These are phyloP conservation scores for Passalora sequoiae DNA, from an alignment of 2,329 filamentous ascomycete species.

Conservation along the genomic window DNA sequence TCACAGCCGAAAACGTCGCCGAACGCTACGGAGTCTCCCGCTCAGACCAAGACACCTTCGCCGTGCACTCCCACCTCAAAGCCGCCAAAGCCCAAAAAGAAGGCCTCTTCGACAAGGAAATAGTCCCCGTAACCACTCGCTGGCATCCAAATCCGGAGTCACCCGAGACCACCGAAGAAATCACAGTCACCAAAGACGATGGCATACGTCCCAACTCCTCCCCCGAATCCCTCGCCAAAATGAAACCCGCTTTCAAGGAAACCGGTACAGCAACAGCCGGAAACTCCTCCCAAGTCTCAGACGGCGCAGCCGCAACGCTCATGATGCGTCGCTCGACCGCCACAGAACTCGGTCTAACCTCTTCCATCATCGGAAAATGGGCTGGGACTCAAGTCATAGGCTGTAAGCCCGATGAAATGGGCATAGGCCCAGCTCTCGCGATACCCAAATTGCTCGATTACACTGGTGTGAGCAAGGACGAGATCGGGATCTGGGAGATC, in stretches of 20 bases:
- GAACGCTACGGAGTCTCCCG: conserved; percentile 66
- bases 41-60: conserved; percentile 77
- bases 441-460: conserved; percentile 74
- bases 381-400: conserved; percentile 70
- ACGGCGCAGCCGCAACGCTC: conserved; percentile 78
- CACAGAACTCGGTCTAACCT: conserved; percentile 62
- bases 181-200: conserved; percentile 74
- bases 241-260: conserved; percentile 79
- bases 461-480: conserved; percentile 60
- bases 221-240: conserved; percentile 64
- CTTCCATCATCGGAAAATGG: conserved; percentile 74
- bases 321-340: conserved; percentile 82
- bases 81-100: conserved; percentile 64
- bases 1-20: conserved; percentile 86
- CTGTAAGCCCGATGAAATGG: conserved; percentile 88
- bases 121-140: conserved; percentile 70
- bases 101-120: conserved; percentile 71
- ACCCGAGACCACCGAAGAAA: conserved; percentile 46
- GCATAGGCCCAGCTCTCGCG: conserved; percentile 77
- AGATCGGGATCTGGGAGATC: conserved; percentile 85
- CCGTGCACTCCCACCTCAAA: conserved; percentile 66
- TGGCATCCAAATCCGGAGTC: conserved; percentile 59
- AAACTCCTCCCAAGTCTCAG: conserved; percentile 78
- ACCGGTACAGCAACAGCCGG: conserved; percentile 78
- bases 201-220: conserved; percentile 68